Evolutionary conservation across 176 grass and related monocot genomes (phyloP), one percentile per base, ranked within the genome.

Genomic region (Triticum turgidum): DNA sequence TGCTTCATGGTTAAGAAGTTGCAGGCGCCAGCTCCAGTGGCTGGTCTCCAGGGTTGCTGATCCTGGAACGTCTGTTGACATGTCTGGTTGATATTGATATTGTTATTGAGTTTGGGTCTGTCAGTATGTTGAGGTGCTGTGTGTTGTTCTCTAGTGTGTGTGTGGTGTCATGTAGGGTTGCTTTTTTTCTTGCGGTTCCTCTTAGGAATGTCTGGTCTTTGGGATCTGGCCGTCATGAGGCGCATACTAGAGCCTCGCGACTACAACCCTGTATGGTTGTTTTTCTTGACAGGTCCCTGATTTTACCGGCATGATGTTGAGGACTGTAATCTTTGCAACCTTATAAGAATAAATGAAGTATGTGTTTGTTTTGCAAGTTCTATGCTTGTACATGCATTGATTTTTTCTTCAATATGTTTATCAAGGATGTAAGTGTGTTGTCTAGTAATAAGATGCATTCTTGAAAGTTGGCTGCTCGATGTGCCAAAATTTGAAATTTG

Each of bases 181-280:
- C 89, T 10, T 92, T 92, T 92, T 94, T 96, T 91, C 92, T 89
- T 90, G 65, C 92, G 89, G 94, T 84, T 73, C 78, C 90, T 86
- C 92, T 91, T 94, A 78, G 69, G 84, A 87, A 91, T 92, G 92
- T 92, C 92, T 96, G 83, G 69, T 82, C 80, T 96, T 86, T 71
- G 86, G 85, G 82, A 84, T 94, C 73, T 61, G 92, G 89, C 84
- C 61, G 75, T 86, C 65, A 88, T 61, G 21, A 89, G 88, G 80
- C 77, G 67, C 85, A 73, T 92, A 91, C 88, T 92, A 87, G 64
- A 85, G 79, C 86, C 63, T 81, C 81, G 92, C 86, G 69, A 89
- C 84, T 68, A 90, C 97, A 89, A 80, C 88, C 92, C 80, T 94
- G 39, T 87, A 88, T 91, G 94, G 94, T 96, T 96, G 94, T 91